Percentiles rank a stretch among this genome's conserved stretches.
phyloP scores from a whole-genome alignment of 371 early-diverging fungal genomes.

The Catenaria anguillulae region DNA sequence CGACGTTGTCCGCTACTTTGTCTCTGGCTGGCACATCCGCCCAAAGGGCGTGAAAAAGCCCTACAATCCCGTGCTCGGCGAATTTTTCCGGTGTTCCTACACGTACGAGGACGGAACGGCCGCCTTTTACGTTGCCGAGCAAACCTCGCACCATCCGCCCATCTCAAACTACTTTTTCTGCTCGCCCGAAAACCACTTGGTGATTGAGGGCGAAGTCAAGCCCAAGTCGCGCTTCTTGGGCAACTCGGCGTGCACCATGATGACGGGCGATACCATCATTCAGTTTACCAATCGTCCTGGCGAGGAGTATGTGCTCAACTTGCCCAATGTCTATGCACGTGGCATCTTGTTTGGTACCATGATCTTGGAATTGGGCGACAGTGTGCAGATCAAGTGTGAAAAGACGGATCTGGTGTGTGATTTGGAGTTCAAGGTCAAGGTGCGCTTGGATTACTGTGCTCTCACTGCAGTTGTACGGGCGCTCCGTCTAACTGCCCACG shows the following conservation, averaged over 20 bases:
- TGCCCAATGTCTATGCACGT: slow-evolving; percentile 88
- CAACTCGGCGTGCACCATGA: slow-evolving; percentile 78
- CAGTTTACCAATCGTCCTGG: slow-evolving; percentile 33
- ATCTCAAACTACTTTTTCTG: slow-evolving; percentile 72
- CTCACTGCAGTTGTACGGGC: no score
- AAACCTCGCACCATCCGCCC: slow-evolving; percentile 96
- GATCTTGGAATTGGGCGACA: slow-evolving; percentile 83
- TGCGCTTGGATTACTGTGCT: no score
- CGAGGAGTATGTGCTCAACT: slow-evolving; percentile 62
- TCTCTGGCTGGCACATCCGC: slow-evolving; percentile 93
- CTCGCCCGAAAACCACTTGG: slow-evolving; percentile 63
- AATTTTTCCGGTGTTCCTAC: slow-evolving; percentile 73
- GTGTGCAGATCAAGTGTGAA: slow-evolving; percentile 49
- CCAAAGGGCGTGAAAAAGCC: slow-evolving; percentile 96
- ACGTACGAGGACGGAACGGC: slow-evolving; percentile 50
- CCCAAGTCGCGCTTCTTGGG: slow-evolving; percentile 84
- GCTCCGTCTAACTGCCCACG: no score
- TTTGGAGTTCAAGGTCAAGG: slow-evolving; percentile 86
- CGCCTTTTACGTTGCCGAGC: slow-evolving; percentile 77
- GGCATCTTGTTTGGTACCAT: slow-evolving; percentile 88
- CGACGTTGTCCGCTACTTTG: slow-evolving; percentile 70
- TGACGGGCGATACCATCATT: slow-evolving; percentile 60
- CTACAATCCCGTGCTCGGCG: slow-evolving; percentile 91
- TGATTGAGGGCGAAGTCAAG: slow-evolving; percentile 63
- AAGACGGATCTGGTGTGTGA: slow-evolving; percentile 57